These are phyloP conservation scores for Sordariomycetes sp. DNA, from an alignment of 2,329 filamentous ascomycete genomes.

Conservation along the genomic window DNA sequence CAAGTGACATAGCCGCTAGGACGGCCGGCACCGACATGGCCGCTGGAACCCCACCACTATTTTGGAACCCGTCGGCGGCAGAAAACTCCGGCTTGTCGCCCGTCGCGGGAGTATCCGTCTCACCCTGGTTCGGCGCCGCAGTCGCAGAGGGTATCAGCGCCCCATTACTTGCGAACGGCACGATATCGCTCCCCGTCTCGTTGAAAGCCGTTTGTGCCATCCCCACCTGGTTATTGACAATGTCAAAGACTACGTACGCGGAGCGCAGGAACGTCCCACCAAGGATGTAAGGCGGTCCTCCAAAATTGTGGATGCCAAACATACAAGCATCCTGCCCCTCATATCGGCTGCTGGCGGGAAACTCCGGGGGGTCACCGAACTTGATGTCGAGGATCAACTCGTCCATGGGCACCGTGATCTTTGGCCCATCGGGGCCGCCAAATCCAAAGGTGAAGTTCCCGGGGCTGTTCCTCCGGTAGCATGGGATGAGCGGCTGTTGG, in stretches of 20 bases:
- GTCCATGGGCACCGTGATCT: constrained; percentile 38
- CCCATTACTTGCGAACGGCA: background rate
- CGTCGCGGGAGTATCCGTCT: background rate
- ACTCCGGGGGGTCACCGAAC: constrained; percentile 16
- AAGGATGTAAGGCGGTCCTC: constrained; percentile 27
- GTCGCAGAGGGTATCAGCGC: background rate
- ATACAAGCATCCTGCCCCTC: constrained; percentile 32
- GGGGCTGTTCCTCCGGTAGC: constrained; percentile 26
- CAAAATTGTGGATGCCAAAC: constrained; percentile 43
- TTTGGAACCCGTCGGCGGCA: constrained; percentile 1
- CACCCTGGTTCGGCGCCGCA: constrained; percentile 2
- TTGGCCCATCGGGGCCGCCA: constrained; percentile 30
- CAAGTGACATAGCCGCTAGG: background rate
- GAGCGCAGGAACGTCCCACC: constrained; percentile 47
- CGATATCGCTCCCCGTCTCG: constrained; percentile 19
- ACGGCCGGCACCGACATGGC: background rate
- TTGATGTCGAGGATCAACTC: constrained; percentile 39
- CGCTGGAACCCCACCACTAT: background rate
- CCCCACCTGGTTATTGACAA: constrained; percentile 42
- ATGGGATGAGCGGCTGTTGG: constrained; percentile 32
- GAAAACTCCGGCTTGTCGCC: background rate
- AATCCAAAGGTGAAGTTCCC: constrained; percentile 43
- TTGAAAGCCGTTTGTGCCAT: constrained; percentile 44
- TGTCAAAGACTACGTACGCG: constrained; percentile 46
- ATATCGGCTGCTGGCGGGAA: constrained; percentile 23